Percentiles rank a stretch among this genome's conserved stretches.
These are phyloP conservation scores for Annulohypoxylon stygium DNA, from an alignment of 495 filamentous ascomycete genomes.

Conservation along the genomic window DNA sequence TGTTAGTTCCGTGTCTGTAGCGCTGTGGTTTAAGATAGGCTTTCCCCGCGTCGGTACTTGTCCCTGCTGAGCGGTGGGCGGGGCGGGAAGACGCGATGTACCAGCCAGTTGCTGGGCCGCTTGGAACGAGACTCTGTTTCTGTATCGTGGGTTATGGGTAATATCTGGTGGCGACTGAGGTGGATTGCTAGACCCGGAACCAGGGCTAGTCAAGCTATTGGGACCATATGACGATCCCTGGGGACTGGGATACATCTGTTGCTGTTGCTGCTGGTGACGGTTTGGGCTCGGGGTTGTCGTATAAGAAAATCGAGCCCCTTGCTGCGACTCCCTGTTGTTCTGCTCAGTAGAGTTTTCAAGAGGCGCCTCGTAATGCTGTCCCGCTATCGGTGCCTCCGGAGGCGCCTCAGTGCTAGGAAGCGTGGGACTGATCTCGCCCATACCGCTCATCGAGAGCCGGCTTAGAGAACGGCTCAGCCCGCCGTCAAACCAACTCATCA, in stretches of 20 bases:
- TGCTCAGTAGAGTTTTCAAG: conserved; percentile 5
- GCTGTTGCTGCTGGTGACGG: conserved; percentile 30
- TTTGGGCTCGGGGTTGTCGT: conserved; percentile 16
- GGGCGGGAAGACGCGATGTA: conserved; percentile 39
- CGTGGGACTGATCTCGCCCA: conserved; percentile 46
- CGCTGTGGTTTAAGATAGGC: conserved; percentile 44
- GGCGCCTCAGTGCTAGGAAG: conserved; percentile 43
- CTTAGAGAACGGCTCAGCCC: conserved; percentile 43
- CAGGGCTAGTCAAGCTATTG: conserved; percentile 10
- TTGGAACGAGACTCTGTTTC: conserved; percentile 33
- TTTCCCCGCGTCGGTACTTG: conserved; percentile 33
- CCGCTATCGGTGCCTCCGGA: not conserved
- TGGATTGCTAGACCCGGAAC: conserved; percentile 15
- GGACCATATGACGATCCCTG: conserved; percentile 32
- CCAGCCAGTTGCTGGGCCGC: conserved; percentile 47
- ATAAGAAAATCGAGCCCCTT: conserved; percentile 6
- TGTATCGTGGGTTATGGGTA: conserved; percentile 32
- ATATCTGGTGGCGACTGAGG: conserved; percentile 37
- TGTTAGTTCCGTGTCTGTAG: conserved; percentile 57
- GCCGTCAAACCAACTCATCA: conserved; percentile 45
- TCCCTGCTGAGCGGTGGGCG: conserved; percentile 27
- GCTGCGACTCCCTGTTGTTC: not conserved
- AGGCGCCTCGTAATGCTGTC: conserved; percentile 1
- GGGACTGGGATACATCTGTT: conserved; percentile 28
- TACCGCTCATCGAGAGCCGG: conserved; percentile 43